Base-by-base conservation (phyloP, 2,329 filamentous ascomycete genomes). In the Rhinocladiella mackenziei region DNA sequence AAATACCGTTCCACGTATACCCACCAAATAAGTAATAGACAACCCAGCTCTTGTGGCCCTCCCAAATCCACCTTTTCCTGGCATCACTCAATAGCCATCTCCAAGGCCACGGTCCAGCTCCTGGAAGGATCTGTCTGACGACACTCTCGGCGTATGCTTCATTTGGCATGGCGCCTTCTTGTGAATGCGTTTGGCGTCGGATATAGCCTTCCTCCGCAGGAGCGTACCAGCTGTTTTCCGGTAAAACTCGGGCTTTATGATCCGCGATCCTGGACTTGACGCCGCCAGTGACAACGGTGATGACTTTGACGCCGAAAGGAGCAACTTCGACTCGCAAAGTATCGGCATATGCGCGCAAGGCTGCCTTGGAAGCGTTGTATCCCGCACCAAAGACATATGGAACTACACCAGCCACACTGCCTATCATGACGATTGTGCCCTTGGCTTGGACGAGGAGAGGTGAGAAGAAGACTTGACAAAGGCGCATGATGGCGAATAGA, bases 301-400 rank as follows among this genome's bases (percentile, higher is more conserved):
- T 72, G 25, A 79, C 71, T 28, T 70, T 66, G 48, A 76, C 70
- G 9, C 70, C 72, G 32, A 55, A 69, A 9, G 58, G 58, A 3
- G 53, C 54, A 4, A 55, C 28, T 28, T 55, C 52, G 13, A 81
- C 71, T 9, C 78, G 70, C 34, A 81, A 59, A 0, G 76, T 78
- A 47, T 81, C 71, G 44, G 71, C 73, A 58, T 76, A 81, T 1
- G 70, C 66, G 57, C 80, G 76, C 25, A 81, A 57, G 1, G 78
- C 78, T 0, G 76, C 78, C 59, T 81, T 81, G 26, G 72, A 74
- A 5, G 76, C 75, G 54, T 77, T 78, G 64, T 82, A 81, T 11
- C 51, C 48, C 28, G 40, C 36, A n/a, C 52, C 52, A 36, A 55
- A 55, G 25, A 54, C 51, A 19, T 56, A 56, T 9, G 54, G 54